Base-by-base conservation (phyloP, 768 basidiomycete species). In the Strobilomyces confusus region DNA sequence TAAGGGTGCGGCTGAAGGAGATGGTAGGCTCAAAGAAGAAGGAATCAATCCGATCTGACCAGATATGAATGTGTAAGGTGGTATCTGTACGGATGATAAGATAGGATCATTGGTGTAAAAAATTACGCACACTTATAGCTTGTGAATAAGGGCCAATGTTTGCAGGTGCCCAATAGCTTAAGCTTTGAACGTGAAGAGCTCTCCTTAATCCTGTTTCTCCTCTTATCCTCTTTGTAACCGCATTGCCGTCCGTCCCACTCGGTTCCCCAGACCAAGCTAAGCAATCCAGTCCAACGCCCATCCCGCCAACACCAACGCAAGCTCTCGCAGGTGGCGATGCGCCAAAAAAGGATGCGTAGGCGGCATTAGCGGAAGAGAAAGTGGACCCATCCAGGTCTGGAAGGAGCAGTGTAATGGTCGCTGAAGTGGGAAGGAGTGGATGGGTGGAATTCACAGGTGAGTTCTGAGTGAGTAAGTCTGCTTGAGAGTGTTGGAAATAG, bases 81-180 rank as follows among this genome's bases (percentile, higher is more conserved):
- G 82, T 42, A 80, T 84, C 93, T 95, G 60, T 9, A 44, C 2
- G 15, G 34, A 36, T 0, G 34, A 7, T 17, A 36, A 4, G 15
- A 7, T 7, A 30, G 17, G 29, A 42, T 30, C 40, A 30, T 23
- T 8, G 7, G 48, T 13, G 19, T 1, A 25, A 42, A 22, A 40
- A 58, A 46, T 40, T 49, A 72, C 83, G 61, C 49, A 95, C 95
- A 48, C 78, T 75, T 58, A 98, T 81, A 2, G 92, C 89, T 71
- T 99, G 97, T 5, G 93, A 97, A 69, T 99, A 99, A 5, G 97
- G 97, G 0, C 97, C 97, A 50, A 99, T 98, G 67, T 98, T 99
- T 11, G 97, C 97, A 13, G 97, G 94, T 25, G 95, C 97, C 97
- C 97, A 99, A 65, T 98, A 98, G 69, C 95, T 98, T 57, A 98